Evolutionary conservation across 1,139 yeast genomes (phyloP), one percentile per base, ranked within the genome.

Genomic region (Hyphopichia burtonii): DNA sequence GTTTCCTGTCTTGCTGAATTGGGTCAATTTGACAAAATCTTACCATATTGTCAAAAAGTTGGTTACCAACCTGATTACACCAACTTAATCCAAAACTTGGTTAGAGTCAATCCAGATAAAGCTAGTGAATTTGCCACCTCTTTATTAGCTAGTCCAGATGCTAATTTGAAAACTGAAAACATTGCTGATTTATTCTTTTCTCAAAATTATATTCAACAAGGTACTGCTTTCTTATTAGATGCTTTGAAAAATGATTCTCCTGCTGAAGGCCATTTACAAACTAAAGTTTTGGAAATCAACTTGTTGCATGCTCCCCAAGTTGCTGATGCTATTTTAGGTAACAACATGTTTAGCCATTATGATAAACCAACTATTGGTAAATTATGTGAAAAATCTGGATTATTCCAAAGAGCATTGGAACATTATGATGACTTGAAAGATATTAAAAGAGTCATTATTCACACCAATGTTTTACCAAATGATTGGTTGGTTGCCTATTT

Each of bases 231-330:
- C 71, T 74, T 94, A 56, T 76, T 94, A 57, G 99, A 94, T 67
- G 98, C 98, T 9, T 78, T 94, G 62, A 93, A 93, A 72, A 89
- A 85, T 51, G 96, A 94, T 66, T 77, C 84, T 35, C 98, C 99
- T 40, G 88, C 93, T 48, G 96, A 93, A 61, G 98, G 97, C 15
- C 96, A 90, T 58, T 75, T 94, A 60, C 99, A 94, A 75, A 94
- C 99, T 14, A 83, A 95, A 59, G 83, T 94, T 41, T 79, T 94
- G 55, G 99, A 94, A 68, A 90, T 88, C 53, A 94, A 94, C 65
- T 75, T 94, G 62, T 68, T 88, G 62, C 95, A 91, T 61, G 99
- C 99, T 10, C 99, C 99, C 40, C 99, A 94, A 75, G 99, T 94
- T 44, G 99, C 99, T 35, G 99, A 94, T 68, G 99, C 99, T 16